Evolutionary conservation across 2,329 filamentous ascomycete genomes (phyloP), one percentile per base, ranked within the genome.

Genomic region (Ophiostoma piceae): DNA sequence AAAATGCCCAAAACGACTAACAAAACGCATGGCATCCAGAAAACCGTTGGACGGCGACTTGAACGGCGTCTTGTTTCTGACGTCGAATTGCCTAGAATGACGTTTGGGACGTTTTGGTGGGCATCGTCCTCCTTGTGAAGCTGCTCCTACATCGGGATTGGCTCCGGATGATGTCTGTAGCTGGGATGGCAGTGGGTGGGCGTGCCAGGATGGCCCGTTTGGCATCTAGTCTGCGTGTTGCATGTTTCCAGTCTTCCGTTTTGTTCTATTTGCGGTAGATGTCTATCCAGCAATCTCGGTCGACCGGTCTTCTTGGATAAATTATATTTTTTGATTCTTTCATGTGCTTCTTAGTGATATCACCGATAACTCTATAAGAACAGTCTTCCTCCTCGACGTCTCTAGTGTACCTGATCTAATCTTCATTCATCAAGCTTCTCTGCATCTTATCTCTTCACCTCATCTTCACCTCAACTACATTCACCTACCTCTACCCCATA

Each of bases 131-230:
- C 29, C 12, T n/a, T 32, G 26, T 32, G 60, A 65, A 57, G 51
- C n/a, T 57, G 51, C 22, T 57, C 51, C 51, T 29, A 57, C 51
- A 29, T 57, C 51, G n/a, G 51, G 51, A 57, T 26, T 57, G 51
- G 51, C 51, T 47, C 51, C 22, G n/a, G 51, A 26, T 57, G 51
- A 26, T 12, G 51, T 26, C 51, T 26, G 51, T 26, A 57, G n/a
- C 60, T 64, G 60, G 60, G 60, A 64, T 64, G 60, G 60, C 60
- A 57, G 51, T 57, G 51, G 43, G 19, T 47, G 16, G 60, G 60
- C 60, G 22, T 57, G 51, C 51, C 51, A 57, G 51, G 51, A 57
- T 57, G 51, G 22, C n/a, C 19, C 16, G 35, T 39, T 66, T 66
- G 64, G 19, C 35, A 57, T 26, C n/a, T 14, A 5, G 8, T 9